These are phyloP conservation scores for Aspergillus nidulans DNA, from an alignment of 495 filamentous ascomycete genomes.

Conservation along the genomic window DNA sequence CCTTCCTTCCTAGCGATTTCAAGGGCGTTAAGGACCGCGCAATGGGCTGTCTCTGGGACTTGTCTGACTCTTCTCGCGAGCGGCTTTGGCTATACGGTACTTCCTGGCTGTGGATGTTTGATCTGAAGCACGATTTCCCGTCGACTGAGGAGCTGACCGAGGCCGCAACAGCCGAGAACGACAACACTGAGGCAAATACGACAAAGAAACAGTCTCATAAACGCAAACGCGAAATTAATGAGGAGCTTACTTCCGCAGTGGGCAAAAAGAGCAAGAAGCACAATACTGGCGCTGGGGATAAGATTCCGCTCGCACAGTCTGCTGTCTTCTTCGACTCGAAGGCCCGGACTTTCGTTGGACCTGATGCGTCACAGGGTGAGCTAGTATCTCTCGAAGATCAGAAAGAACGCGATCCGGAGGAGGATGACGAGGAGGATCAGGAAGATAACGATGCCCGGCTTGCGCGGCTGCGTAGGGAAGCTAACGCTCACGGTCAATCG, in stretches of 20 bases:
- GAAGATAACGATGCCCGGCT: conserved; percentile 28
- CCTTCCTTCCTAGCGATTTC: conserved; percentile 69
- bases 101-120: conserved; percentile 90
- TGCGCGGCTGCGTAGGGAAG: conserved; percentile 33
- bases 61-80: conserved; percentile 42
- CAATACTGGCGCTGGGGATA: conserved; percentile 56
- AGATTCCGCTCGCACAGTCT: conserved; percentile 53
- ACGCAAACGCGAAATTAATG: conserved; percentile 41
- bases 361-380: conserved; percentile 36
- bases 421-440: conserved; percentile 45
- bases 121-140: conserved; percentile 68
- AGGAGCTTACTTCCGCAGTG: conserved; percentile 23
- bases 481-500: conserved; percentile 15
- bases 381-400: conserved; percentile 37
- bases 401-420: conserved; percentile 40
- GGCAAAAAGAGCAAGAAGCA: conserved; percentile 30
- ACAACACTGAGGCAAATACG: neutral
- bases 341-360: conserved; percentile 47
- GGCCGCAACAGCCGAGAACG: conserved; percentile 18
- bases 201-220: conserved; percentile 22
- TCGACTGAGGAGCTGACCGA: conserved; percentile 27
- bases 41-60: conserved; percentile 84
- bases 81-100: conserved; percentile 83
- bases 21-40: conserved; percentile 65
- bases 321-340: conserved; percentile 55